A percentile compares a stretch with the other conserved stretches of the same genome.
Evolutionary conservation across 2,329 filamentous ascomycete species (phyloP).

Genomic region (Stachybotrys echinatus): DNA sequence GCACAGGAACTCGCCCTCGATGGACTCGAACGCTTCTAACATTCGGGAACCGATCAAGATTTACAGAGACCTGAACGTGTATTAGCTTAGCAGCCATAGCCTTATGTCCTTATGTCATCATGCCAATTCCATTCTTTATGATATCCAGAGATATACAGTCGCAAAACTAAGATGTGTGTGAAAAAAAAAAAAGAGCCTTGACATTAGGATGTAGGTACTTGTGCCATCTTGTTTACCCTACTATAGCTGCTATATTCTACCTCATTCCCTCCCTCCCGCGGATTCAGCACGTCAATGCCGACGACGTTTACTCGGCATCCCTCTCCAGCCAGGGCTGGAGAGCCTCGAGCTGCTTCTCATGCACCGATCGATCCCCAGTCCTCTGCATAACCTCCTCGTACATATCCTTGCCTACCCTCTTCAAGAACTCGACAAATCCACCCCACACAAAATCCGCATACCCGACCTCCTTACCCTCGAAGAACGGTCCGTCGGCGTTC

Average conservation of each 20-base stretch:
- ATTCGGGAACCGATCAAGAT: neutral
- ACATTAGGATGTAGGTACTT: too few relatives aligned
- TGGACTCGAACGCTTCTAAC: neutral
- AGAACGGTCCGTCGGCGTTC: conserved; percentile 53
- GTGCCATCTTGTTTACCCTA: too few relatives aligned
- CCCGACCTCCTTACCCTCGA: conserved; percentile 48
- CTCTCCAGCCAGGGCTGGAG: conserved; percentile 34
- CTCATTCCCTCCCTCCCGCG: neutral
- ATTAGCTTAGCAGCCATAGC: neutral
- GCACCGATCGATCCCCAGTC: conserved; percentile 30
- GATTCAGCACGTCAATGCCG: neutral
- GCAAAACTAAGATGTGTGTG: too few relatives aligned
- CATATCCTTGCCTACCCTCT: conserved; percentile 25
- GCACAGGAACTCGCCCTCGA: neutral
- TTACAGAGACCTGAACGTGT: neutral
- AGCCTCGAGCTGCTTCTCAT: conserved; percentile 34
- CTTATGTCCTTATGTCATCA: neutral
- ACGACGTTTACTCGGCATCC: conserved; percentile 23
- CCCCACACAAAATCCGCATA: conserved; percentile 57
- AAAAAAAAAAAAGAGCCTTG: too few relatives aligned
- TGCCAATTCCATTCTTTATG: neutral
- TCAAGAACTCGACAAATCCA: conserved; percentile 37
- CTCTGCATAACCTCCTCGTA: conserved; percentile 28
- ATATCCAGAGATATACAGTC: neutral
- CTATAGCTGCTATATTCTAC: too few relatives aligned